phyloP scores from a whole-genome alignment of 2,329 filamentous ascomycete genomes.

The Neofusicoccum umdonicola region DNA sequence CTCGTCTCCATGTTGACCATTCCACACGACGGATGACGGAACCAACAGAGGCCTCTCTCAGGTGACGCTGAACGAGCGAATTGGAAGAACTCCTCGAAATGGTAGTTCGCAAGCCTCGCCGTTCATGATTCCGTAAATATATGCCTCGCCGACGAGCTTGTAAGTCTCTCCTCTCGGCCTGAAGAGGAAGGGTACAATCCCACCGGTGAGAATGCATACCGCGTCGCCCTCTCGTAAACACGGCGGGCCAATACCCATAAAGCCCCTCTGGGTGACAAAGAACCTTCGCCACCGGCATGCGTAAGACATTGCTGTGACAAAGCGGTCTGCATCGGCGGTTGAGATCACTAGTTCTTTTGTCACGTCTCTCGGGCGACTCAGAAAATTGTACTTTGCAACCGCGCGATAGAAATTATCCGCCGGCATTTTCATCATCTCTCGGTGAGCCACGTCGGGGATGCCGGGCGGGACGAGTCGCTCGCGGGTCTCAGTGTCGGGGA shows the following conservation, averaged over 20 bases:
- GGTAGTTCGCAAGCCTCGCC: constrained; percentile 14
- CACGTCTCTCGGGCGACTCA: not conserved
- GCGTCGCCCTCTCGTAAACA: constrained; percentile 9
- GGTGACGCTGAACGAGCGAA: not conserved
- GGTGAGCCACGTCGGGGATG: not conserved
- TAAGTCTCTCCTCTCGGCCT: not conserved
- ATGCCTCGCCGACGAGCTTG: constrained; percentile 20
- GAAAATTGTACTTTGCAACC: not conserved
- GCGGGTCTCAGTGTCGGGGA: not conserved
- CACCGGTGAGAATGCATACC: constrained; percentile 19
- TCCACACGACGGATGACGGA: too few species aligned
- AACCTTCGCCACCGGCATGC: constrained; percentile 11
- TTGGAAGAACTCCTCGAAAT: not conserved
- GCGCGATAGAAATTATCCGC: not conserved
- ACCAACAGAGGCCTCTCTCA: not conserved
- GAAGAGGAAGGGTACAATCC: constrained; percentile 20
- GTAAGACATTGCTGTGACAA: not conserved
- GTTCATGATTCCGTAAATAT: constrained; percentile 22
- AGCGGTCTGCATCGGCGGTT: not conserved
- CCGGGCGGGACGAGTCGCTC: not conserved
- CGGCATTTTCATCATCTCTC: not conserved
- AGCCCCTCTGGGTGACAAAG: constrained; percentile 20
- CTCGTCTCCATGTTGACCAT: too few species aligned
- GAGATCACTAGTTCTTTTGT: not conserved
- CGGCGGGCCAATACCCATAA: constrained; percentile 20